Conservation (phyloP, 371 early-diverging fungal species). For the Apophysomyces elegans region DNA sequence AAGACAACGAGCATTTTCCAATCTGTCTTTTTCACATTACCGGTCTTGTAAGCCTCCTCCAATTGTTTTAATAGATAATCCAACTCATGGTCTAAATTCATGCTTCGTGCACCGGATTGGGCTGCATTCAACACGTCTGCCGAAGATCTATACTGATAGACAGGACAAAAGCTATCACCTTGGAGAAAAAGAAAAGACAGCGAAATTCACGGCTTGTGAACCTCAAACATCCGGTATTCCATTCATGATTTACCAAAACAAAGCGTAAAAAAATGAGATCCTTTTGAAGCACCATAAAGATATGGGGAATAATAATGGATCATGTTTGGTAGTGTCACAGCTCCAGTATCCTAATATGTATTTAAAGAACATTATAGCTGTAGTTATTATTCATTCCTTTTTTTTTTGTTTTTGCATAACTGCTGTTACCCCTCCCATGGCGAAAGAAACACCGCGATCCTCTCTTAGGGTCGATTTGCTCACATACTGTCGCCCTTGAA, state of each 20-base stretch:
- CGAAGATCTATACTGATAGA: constrained; percentile 39
- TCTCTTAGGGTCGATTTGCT: constrained; percentile 39
- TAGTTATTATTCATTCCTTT: neutral
- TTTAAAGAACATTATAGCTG: too few species aligned
- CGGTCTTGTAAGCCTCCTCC: constrained; percentile 28
- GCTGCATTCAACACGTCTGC: constrained; percentile 53
- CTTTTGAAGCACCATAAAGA: constrained; percentile 45
- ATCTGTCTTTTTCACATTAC: constrained; percentile 45
- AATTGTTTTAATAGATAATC: constrained; percentile 44
- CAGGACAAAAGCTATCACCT: constrained; percentile 43
- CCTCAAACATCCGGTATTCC: too few species aligned
- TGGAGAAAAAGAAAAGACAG: neutral
- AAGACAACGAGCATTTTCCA: constrained; percentile 71
- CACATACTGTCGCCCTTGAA: constrained; percentile 31
- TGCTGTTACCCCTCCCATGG: constrained; percentile 54
- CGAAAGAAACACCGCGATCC: constrained; percentile 54
- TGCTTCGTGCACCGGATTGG: constrained; percentile 51
- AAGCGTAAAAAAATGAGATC: constrained; percentile 44
- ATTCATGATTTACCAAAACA: constrained; percentile 42
- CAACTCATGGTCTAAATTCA: constrained; percentile 45
- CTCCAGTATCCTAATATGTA: constrained; percentile 35
- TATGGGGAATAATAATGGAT: constrained; percentile 40
- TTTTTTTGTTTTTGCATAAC: neutral
- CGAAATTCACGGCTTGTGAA: neutral
- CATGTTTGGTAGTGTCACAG: constrained; percentile 50